These are phyloP conservation scores for Glycine latifolia DNA, from an alignment of 306 rosid species.

Conservation along the genomic window DNA sequence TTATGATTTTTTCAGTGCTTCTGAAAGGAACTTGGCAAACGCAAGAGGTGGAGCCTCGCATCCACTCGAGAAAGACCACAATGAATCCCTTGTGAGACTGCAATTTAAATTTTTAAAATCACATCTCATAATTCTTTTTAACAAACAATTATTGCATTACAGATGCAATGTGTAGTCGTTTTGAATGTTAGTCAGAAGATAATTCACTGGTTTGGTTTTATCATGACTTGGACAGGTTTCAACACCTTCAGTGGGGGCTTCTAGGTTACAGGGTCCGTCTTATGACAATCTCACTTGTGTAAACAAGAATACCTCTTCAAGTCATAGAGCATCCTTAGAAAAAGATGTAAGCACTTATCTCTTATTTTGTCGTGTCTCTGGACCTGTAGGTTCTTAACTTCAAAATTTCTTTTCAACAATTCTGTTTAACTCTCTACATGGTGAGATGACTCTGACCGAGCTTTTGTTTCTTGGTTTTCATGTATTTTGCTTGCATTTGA, in stretches of 20 bases:
- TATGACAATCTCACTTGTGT: background rate
- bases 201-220: slow-evolving; percentile 6
- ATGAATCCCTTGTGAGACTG: slow-evolving; percentile 13
- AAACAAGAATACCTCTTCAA: slow-evolving; percentile 5
- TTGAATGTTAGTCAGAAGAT: background rate
- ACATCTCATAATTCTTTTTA: background rate
- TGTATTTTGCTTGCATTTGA: background rate
- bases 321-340: slow-evolving; percentile 13
- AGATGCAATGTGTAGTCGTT: background rate
- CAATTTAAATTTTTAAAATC: background rate
- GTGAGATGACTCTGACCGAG: background rate
- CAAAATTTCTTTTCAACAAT: background rate
- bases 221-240: slow-evolving; percentile 23
- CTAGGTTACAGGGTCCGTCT: slow-evolving; percentile 11
- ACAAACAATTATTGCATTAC: background rate
- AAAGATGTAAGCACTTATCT: slow-evolving; percentile 17
- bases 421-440: background rate
- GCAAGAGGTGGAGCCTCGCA: background rate
- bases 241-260: slow-evolving; percentile 10
- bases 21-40: background rate
- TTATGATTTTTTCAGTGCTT: background rate
- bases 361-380: background rate
- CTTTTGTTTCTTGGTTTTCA: background rate
- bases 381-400: background rate
- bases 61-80: slow-evolving; percentile 8